phyloP scores from a whole-genome alignment of 371 early-diverging fungal genomes.

The Lichtheimia ornata region DNA sequence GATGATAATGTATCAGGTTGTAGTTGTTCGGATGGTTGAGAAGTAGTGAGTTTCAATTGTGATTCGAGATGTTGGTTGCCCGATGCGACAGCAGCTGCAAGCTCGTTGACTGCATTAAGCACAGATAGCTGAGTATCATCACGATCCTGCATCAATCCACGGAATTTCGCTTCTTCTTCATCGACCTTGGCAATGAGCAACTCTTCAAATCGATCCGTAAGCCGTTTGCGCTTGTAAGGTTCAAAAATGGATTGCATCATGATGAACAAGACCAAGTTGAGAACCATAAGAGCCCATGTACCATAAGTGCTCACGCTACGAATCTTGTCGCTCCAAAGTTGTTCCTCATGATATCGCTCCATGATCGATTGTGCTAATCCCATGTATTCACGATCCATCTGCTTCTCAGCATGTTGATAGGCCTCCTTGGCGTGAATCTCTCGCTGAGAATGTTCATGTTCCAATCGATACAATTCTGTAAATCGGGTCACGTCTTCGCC shows the following conservation, averaged over 20 bases:
- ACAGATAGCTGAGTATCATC: conserved; percentile 33
- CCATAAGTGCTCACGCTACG: conserved; percentile 86
- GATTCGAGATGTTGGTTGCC: conserved; percentile 1
- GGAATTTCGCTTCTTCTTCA: conserved; percentile 45
- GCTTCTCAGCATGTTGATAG: conserved; percentile 61
- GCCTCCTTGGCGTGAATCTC: conserved; percentile 63
- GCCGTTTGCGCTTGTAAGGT: conserved; percentile 70
- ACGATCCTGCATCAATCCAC: conserved; percentile 24
- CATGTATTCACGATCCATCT: conserved; percentile 74
- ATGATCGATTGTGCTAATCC: conserved; percentile 72
- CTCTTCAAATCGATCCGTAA: conserved; percentile 75
- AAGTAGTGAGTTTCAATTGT: not conserved
- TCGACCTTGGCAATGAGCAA: conserved; percentile 46
- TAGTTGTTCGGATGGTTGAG: too few species aligned
- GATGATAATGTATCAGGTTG: too few species aligned
- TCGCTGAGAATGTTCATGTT: conserved; percentile 72
- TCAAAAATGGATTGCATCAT: conserved; percentile 79
- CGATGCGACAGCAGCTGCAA: conserved; percentile 8
- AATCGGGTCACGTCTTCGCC: conserved; percentile 85
- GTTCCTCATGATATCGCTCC: conserved; percentile 88
- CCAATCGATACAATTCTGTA: conserved; percentile 83
- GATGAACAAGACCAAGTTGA: conserved; percentile 75
- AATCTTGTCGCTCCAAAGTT: conserved; percentile 97
- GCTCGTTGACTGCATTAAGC: conserved; percentile 19
- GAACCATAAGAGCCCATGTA: conserved; percentile 77